Evolutionary conservation across 108 stramenopile genomes (phyloP).

Genomic region (Epithemia pelagica): DNA sequence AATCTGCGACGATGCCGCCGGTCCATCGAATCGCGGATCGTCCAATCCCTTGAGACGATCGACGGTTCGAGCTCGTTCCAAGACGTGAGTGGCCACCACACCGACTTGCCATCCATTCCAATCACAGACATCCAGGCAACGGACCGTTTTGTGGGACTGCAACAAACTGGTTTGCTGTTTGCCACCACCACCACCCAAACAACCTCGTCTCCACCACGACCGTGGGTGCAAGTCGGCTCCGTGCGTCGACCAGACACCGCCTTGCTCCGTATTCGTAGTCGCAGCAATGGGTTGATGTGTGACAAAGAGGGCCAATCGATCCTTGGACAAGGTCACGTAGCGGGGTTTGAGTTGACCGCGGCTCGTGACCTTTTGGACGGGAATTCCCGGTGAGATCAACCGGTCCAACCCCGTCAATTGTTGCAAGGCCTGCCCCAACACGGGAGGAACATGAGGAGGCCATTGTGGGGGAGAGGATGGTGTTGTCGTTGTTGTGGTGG

Average conservation of each 20-base stretch:
- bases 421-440: background rate
- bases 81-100: slow-evolving; percentile 43
- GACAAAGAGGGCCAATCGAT: slow-evolving; percentile 58
- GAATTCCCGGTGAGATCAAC: slow-evolving; percentile 19
- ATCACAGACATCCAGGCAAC: slow-evolving; percentile 66
- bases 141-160: slow-evolving; percentile 30
- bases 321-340: slow-evolving; percentile 49
- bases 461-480: no score
- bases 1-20: slow-evolving; percentile 12
- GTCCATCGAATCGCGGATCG: slow-evolving; percentile 14
- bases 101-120: slow-evolving; percentile 46
- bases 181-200: slow-evolving; percentile 15
- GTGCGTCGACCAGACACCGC: background rate
- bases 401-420: background rate
- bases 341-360: slow-evolving; percentile 36
- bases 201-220: slow-evolving; percentile 11
- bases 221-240: slow-evolving; percentile 1
- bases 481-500: no score
- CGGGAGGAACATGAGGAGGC: no score
- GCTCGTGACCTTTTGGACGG: slow-evolving; percentile 32
- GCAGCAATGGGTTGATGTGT: slow-evolving; percentile 33
- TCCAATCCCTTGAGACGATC: slow-evolving; percentile 9
- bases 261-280: background rate
- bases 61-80: slow-evolving; percentile 35
- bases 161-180: slow-evolving; percentile 3